These are phyloP conservation scores for Xerocomus potaroensis DNA, from an alignment of 768 basidiomycete species.

Conservation along the genomic window DNA sequence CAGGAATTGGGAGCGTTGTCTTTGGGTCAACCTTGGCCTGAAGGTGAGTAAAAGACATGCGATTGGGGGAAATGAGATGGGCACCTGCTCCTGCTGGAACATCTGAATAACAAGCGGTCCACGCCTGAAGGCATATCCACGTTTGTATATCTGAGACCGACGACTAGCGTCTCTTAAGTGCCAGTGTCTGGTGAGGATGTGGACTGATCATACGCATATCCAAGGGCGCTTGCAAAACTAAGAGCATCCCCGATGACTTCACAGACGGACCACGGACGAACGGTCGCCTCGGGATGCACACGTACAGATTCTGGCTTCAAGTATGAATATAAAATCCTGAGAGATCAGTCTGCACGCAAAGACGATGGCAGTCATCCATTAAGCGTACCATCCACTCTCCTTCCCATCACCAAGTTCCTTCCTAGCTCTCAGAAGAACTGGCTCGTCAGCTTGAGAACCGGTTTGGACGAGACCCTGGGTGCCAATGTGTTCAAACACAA, in stretches of 20 bases:
- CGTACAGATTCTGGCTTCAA: conserved; percentile 82
- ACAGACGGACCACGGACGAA: conserved; percentile 79
- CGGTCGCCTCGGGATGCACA: conserved; percentile 81
- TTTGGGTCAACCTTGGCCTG: conserved; percentile 59
- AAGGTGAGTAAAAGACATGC: conserved; percentile 5
- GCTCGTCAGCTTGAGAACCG: conserved; percentile 47
- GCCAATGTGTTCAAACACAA: conserved; percentile 79
- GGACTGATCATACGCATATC: conserved; percentile 54
- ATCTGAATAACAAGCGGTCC: conserved; percentile 71
- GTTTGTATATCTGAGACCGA: conserved; percentile 76
- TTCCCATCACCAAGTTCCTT: conserved; percentile 63
- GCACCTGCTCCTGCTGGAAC: conserved; percentile 82
- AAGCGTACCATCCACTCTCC: conserved; percentile 56
- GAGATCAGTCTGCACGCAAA: not conserved
- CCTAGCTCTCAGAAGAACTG: conserved; percentile 65
- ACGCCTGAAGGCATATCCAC: conserved; percentile 71
- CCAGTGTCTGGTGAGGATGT: not conserved
- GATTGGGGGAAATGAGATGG: not conserved
- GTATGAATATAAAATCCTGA: conserved; percentile 74
- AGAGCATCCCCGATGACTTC: conserved; percentile 77
- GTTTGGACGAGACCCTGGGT: conserved; percentile 56
- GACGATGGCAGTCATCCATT: not conserved
- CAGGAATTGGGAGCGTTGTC: conserved; percentile 71
- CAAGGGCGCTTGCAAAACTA: conserved; percentile 75
- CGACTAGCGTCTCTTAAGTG: conserved; percentile 36